A percentile compares a stretch with the other conserved stretches of the same genome.
Evolutionary conservation across 306 rosid species (phyloP).

Genomic region (Begonia fuchsioides): DNA sequence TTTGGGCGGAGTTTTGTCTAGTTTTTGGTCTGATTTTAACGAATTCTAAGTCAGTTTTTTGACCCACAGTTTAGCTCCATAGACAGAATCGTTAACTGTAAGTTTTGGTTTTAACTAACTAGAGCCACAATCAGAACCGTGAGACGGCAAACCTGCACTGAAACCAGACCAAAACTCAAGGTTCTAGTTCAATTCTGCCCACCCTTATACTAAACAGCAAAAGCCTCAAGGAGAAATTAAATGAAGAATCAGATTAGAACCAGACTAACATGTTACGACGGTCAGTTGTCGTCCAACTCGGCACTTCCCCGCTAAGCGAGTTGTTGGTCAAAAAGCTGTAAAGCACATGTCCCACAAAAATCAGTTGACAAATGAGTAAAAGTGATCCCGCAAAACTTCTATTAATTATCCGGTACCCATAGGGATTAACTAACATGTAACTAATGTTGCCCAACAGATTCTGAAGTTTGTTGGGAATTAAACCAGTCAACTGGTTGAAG

Average conservation of each 20-base stretch:
- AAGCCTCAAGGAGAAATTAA: background rate
- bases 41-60: too few species aligned
- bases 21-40: too few species aligned
- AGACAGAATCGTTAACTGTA: too few species aligned
- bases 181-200: too few species aligned
- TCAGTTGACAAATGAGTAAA: background rate
- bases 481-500: conserved; percentile 21
- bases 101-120: too few species aligned
- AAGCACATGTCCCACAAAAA: conserved; percentile 1
- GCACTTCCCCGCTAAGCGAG: conserved; percentile 48
- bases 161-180: too few species aligned
- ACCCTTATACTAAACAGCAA: too few species aligned
- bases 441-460: background rate
- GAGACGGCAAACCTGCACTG: too few species aligned
- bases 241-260: conserved; percentile 1
- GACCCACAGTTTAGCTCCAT: too few species aligned
- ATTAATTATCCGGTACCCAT: background rate
- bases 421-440: conserved; percentile 11
- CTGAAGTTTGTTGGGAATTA: conserved; percentile 14
- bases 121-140: too few species aligned
- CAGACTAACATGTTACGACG: conserved; percentile 32
- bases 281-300: conserved; percentile 27
- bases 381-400: background rate
- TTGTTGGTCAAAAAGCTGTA: conserved; percentile 71
- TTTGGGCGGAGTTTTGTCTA: too few species aligned